Evolutionary conservation across 192 early-diverging fungal genomes (phyloP).

Genomic region (Nowakowskiella sp.): DNA sequence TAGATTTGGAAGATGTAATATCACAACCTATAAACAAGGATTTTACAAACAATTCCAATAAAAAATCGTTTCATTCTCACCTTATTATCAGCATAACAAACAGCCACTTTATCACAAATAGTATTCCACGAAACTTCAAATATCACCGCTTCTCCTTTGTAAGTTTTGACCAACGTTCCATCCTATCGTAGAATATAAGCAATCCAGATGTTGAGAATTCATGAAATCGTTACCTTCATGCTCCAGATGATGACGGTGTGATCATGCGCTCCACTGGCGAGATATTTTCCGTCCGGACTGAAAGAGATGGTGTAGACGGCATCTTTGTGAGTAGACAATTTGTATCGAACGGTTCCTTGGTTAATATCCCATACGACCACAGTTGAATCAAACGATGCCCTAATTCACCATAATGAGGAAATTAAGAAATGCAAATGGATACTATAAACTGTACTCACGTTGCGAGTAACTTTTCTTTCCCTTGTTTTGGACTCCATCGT

Average conservation of each 20-base stretch:
- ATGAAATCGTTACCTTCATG: background rate
- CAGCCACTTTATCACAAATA: conserved; percentile 21
- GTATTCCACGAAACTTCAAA: conserved; percentile 25
- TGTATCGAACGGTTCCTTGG: conserved; percentile 54
- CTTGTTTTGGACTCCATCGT: conserved; percentile 62
- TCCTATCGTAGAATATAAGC: background rate
- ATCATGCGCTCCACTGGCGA: conserved; percentile 75
- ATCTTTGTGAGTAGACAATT: conserved; percentile 59
- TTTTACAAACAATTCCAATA: background rate
- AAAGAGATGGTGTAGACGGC: conserved; percentile 68
- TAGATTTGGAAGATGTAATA: conserved; percentile 9
- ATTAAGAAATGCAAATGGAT: background rate
- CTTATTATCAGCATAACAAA: conserved; percentile 17
- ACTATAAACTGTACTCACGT: conserved; percentile 12
- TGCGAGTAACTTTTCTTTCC: conserved; percentile 21
- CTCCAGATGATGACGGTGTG: conserved; percentile 70
- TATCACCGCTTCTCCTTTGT: conserved; percentile 11
- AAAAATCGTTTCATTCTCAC: conserved; percentile 13
- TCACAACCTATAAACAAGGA: conserved; percentile 1
- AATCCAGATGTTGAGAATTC: background rate
- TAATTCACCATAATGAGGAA: conserved; percentile 10
- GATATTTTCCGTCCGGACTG: conserved; percentile 61
- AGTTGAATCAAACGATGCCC: conserved; percentile 69
- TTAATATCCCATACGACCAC: conserved; percentile 81
- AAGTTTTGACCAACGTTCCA: conserved; percentile 17